These are phyloP conservation scores for Penicillium sp. DNA, from an alignment of 2,329 filamentous ascomycete species.

Conservation along the genomic window DNA sequence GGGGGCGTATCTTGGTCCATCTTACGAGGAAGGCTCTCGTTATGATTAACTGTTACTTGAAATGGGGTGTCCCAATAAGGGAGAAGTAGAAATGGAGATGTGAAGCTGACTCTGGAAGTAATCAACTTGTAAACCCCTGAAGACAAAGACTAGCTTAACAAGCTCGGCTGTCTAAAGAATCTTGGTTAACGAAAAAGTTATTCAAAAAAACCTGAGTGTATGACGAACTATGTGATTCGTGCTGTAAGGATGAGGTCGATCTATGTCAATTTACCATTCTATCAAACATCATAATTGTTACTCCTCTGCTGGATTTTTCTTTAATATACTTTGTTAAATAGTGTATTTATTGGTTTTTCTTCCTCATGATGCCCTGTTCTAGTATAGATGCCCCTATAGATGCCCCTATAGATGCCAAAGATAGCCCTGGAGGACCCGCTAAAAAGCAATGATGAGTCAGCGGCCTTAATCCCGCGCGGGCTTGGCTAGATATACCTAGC, in stretches of 20 bases:
- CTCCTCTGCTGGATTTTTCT: neutral
- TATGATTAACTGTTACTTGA: neutral
- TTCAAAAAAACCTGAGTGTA: neutral
- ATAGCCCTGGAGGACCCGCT: neutral
- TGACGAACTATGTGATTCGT: neutral
- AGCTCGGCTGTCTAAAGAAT: too few species aligned
- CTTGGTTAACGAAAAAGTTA: neutral
- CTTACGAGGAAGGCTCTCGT: neutral
- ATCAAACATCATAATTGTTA: neutral
- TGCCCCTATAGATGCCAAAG: too few species aligned
- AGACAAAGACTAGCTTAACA: neutral
- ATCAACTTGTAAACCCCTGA: too few species aligned
- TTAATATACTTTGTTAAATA: neutral
- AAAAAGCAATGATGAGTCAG: neutral
- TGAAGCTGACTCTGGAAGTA: neutral
- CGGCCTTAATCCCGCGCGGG: neutral
- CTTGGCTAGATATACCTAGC: too few species aligned
- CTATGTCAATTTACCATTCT: neutral
- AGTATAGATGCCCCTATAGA: too few species aligned
- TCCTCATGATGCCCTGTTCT: neutral
- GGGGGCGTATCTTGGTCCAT: neutral
- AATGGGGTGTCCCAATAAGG: neutral
- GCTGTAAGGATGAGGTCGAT: constrained; percentile 4
- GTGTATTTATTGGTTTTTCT: neutral
- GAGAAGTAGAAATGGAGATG: neutral